Evolutionary conservation across 2,329 filamentous ascomycete genomes (phyloP).

Genomic region (Xylariales sp.): DNA sequence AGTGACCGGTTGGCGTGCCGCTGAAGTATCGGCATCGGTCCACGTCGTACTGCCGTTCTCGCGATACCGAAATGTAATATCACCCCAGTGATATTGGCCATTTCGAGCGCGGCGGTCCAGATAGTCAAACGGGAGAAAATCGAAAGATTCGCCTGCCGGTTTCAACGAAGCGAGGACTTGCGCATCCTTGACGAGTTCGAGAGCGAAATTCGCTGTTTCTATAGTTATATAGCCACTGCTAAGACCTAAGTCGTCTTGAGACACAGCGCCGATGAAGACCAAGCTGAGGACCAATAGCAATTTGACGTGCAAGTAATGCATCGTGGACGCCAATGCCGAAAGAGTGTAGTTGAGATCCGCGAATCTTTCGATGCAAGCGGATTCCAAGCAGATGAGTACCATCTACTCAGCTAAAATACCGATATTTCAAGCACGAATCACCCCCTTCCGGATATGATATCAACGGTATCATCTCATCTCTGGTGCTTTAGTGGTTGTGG

Average conservation of each 20-base stretch:
- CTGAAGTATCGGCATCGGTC: slow-evolving; percentile 43
- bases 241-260: slow-evolving; percentile 32
- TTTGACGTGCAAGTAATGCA: no score
- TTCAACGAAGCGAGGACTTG: slow-evolving; percentile 45
- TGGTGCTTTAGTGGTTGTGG: no score
- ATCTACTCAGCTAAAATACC: no score
- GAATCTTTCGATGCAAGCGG: no score
- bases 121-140: slow-evolving; percentile 51
- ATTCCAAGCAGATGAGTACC: no score
- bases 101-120: slow-evolving; percentile 42
- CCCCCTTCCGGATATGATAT: no score
- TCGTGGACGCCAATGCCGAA: no score
- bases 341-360: no score
- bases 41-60: slow-evolving; percentile 32
- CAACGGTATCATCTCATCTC: no score
- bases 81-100: slow-evolving; percentile 54
- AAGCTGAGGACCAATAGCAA: no score
- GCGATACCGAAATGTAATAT: slow-evolving; percentile 53
- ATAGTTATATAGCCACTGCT: slow-evolving; percentile 34
- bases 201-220: slow-evolving; percentile 36
- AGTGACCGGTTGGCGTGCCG: slow-evolving; percentile 31
- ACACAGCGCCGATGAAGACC: no score
- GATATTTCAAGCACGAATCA: no score
- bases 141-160: slow-evolving; percentile 37
- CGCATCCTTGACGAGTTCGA: slow-evolving; percentile 37